Base-by-base conservation (phyloP, 192 early-diverging fungal genomes). In the Allomyces macrogynus region DNA sequence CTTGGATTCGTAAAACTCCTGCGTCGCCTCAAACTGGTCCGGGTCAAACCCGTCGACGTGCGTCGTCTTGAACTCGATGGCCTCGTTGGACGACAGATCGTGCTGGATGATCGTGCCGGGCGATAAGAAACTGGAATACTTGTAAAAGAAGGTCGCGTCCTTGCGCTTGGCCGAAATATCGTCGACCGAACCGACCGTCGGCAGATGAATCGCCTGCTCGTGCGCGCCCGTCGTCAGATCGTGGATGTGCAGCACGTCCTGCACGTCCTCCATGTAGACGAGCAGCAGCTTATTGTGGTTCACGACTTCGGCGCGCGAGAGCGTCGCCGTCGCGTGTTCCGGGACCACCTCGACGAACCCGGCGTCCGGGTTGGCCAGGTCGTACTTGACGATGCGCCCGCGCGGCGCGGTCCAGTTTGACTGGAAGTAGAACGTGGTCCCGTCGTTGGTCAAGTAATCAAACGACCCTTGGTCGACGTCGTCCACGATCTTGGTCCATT, bases 1-100 rank as follows among this genome's bases (percentile, higher is more conserved):
- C 71, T 88, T 85, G 65, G 74, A 76, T 14, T 68, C 43, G 63
- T 79, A 83, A 64, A 84, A 88, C 26, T 86, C 74, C 69, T 88
- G 86, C 49, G 80, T 76, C 42, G 82, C 80, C 66, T 81, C 77
- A 40, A 81, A 78, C 24, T 72, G 24, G 26, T 67, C 68, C 11
- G 68, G 67, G 42, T 87, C 69, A 63, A 83, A 70, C 63, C 76
- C 78, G 49, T 74, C 68, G 44, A 86, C 79, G 22, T 74, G 54
- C 5, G 78, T 72, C 63, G 76, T 64, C 22, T 73, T 23, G 66
- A 76, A 80, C 23, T 76, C 64, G 23, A 75, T 63, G 26, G 71
- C 65, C 63, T 71, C 57, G 5, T 24, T 61, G 26, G 66, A 57
- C 1, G 61, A 23, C 60, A 88, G 79, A 66, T 81, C 76, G 67